Evolutionary conservation across 2,329 filamentous ascomycete species (phyloP).

Genomic region (Fonsecaea monophora): DNA sequence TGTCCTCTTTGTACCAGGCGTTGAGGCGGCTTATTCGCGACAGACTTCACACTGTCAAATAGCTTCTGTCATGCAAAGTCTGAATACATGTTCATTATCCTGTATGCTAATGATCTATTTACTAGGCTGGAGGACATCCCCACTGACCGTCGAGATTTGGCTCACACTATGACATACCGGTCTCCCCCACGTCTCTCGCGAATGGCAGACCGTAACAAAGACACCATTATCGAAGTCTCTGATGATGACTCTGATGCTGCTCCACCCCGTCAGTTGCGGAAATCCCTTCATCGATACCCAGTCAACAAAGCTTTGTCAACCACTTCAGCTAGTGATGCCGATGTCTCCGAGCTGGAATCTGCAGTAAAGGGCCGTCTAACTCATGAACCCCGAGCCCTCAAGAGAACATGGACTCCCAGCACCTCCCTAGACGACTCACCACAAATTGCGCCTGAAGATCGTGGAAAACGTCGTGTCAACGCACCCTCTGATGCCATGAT

Average conservation of each 20-base stretch:
- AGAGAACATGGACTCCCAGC: conserved; percentile 8
- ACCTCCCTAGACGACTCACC: conserved; percentile 2
- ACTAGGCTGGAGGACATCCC: conserved; percentile 6
- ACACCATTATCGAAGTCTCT: conserved; percentile 18
- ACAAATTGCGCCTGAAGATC: not conserved
- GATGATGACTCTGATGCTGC: conserved; percentile 17
- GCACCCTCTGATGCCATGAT: not conserved
- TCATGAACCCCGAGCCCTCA: not conserved
- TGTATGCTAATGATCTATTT: not conserved
- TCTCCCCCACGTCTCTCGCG: conserved; percentile 2
- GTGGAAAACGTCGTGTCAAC: conserved; percentile 10
- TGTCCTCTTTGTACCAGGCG: not conserved
- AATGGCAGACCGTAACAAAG: not conserved
- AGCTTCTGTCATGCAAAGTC: not conserved
- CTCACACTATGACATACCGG: conserved; percentile 3
- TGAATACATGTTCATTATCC: not conserved
- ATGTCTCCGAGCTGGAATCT: conserved; percentile 11
- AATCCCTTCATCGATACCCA: not conserved
- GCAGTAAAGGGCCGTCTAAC: not conserved
- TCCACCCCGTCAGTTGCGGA: not conserved
- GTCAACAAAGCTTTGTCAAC: not conserved
- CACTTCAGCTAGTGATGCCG: conserved; percentile 12
- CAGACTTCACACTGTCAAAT: not conserved
- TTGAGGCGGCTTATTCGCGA: not conserved
- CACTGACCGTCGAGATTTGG: not conserved